Evolutionary conservation across 2,329 filamentous ascomycete species (phyloP).

Genomic region (Xylaria sp.): DNA sequence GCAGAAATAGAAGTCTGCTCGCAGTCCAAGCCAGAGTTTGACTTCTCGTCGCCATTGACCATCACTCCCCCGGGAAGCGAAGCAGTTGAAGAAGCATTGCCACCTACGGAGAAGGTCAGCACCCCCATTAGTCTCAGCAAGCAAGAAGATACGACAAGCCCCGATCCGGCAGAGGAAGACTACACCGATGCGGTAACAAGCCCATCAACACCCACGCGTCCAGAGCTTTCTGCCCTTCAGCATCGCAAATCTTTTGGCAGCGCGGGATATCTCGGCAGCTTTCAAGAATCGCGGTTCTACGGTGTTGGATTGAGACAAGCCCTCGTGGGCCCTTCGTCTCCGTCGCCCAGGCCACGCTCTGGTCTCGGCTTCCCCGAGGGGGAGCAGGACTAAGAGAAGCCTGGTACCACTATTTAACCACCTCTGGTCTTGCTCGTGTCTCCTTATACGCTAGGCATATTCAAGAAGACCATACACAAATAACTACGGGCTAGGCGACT

Average conservation of each 20-base stretch:
- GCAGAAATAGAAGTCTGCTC: constrained; percentile 35
- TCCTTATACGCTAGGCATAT: background rate
- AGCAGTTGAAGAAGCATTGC: constrained; percentile 1
- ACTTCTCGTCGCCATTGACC: constrained; percentile 43
- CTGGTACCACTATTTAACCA: constrained; percentile 34
- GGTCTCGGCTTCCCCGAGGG: constrained; percentile 13
- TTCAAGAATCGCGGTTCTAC: constrained; percentile 46
- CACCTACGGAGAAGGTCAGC: constrained; percentile 4
- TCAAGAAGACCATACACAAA: background rate
- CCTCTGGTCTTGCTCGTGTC: background rate
- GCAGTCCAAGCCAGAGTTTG: constrained; percentile 46
- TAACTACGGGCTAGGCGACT: background rate
- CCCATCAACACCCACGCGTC: background rate
- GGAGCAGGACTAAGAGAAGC: constrained; percentile 28
- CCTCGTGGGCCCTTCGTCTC: constrained; percentile 37
- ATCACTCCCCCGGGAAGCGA: constrained; percentile 32
- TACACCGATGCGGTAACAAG: background rate
- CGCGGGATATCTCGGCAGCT: constrained; percentile 47
- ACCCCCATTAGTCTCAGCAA: background rate
- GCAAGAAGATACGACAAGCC: constrained; percentile 14
- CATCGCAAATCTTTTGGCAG: constrained; percentile 47
- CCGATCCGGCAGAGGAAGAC: constrained; percentile 15
- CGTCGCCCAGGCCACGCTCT: constrained; percentile 33
- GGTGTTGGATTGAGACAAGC: constrained; percentile 42
- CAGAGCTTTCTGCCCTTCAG: constrained; percentile 5